Percentiles rank a stretch among this genome's conserved stretches.
Evolutionary conservation across 73 alveolate species (phyloP).

Genomic region (Symbiodinium natans): DNA sequence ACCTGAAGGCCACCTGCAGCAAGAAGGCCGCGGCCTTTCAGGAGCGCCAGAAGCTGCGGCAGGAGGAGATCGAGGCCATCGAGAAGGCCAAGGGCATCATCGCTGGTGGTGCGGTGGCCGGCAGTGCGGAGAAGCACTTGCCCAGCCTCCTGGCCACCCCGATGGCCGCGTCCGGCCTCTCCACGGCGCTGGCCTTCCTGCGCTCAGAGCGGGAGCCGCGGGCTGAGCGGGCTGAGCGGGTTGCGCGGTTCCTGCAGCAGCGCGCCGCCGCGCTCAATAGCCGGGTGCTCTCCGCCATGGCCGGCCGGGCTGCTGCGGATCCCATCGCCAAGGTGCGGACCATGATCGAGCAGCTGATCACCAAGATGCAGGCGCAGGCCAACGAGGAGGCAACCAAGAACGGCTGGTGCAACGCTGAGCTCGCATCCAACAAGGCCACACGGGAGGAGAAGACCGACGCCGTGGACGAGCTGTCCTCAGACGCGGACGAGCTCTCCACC

Average conservation of each 20-base stretch:
- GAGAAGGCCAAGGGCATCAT: slow-evolving; percentile 83
- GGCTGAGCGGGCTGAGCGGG: neutral
- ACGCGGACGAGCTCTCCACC: slow-evolving; percentile 45
- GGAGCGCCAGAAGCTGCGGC: slow-evolving; percentile 71
- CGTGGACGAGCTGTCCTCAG: neutral
- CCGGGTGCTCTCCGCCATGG: slow-evolving; percentile 89
- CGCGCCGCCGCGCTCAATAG: slow-evolving; percentile 54
- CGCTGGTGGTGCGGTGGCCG: slow-evolving; percentile 59
- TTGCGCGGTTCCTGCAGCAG: slow-evolving; percentile 80
- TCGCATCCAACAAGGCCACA: slow-evolving; percentile 78
- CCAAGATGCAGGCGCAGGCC: slow-evolving; percentile 71
- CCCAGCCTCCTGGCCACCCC: slow-evolving; percentile 5
- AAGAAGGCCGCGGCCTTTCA: slow-evolving; percentile 78
- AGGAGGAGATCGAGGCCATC: slow-evolving; percentile 91
- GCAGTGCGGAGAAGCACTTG: slow-evolving; percentile 83
- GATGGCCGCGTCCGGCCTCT: neutral
- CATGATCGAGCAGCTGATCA: slow-evolving; percentile 79
- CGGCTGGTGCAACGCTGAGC: slow-evolving; percentile 94
- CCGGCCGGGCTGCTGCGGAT: slow-evolving; percentile 68
- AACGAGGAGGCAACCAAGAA: slow-evolving; percentile 77
- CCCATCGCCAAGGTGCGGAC: slow-evolving; percentile 88
- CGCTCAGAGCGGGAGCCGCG: slow-evolving; percentile 26
- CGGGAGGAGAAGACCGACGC: slow-evolving; percentile 74
- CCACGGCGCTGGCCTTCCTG: slow-evolving; percentile 38
- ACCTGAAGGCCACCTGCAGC: slow-evolving; percentile 57